Base-by-base conservation (phyloP, 108 stramenopile genomes). In the Nannochloropsis oceanica region DNA sequence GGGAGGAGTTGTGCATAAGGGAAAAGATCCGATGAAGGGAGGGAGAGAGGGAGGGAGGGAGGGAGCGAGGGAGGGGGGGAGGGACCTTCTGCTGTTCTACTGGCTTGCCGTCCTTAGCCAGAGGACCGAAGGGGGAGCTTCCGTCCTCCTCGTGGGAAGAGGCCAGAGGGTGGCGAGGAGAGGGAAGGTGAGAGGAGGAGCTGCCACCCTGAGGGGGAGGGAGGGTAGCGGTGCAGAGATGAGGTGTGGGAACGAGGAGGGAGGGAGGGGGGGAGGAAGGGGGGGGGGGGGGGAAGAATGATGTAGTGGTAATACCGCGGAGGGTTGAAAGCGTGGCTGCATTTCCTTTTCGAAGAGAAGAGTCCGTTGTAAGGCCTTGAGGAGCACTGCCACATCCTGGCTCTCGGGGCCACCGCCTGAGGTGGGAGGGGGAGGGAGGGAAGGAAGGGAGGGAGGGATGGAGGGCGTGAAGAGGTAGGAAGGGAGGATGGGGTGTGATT, bases 341-440 rank as follows among this genome's bases (percentile, higher is more conserved):
- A 96, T 95, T 89, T 99, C 97, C 85, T 96, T 94, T 87, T 99
- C 99, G 88, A 98, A 99, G 43, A 95, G 87, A 43, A 99, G 92
- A 0, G 96, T 93, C 85, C 94, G 95, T 87, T 98, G 97, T 86
- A 98, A 90, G 25, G 97, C 96, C 87, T 96, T 96, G 59, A 97
- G 88, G 24, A 98, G 87, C 42, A 94, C 92, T 27, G 95, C 93
- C 12, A 96, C 97, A 87, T 96, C 94, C 82, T 92, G 91, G 25
- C 90, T 79, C 93, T 96, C 83, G 86, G 81, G 83, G 88, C 92
- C 7, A 44, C 85, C 26, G 43, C 20, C 44, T 18, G 14, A 8
- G 7, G n/a, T n/a, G n/a, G n/a, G n/a, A n/a, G n/a, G n/a, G n/a
- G n/a, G n/a, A n/a, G n/a, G n/a, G n/a, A n/a, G n/a, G n/a, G n/a